phyloP scores from a whole-genome alignment of 768 basidiomycete species.

The Amanita inopinata region DNA sequence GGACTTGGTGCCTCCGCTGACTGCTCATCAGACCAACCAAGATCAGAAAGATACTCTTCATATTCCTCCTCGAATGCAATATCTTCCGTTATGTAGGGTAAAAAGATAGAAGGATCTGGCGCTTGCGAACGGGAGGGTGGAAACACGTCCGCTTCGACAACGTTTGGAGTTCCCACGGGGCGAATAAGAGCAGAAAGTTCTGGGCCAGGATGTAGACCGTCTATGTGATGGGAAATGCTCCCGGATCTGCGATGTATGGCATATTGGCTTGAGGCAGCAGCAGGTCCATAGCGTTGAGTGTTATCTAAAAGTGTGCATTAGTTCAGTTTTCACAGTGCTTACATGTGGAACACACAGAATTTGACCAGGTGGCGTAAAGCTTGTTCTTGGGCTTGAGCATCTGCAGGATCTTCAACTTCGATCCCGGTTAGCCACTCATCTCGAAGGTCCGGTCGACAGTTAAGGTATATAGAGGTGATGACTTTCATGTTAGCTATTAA shows the following conservation, averaged over 20 bases:
- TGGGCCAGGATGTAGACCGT: slow-evolving; percentile 66
- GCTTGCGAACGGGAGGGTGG: slow-evolving; percentile 87
- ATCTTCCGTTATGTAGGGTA: slow-evolving; percentile 89
- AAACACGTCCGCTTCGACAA: slow-evolving; percentile 86
- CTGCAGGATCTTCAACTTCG: slow-evolving; percentile 86
- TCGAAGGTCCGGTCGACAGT: slow-evolving; percentile 91
- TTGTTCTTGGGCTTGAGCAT: slow-evolving; percentile 91
- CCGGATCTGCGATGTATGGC: slow-evolving; percentile 66
- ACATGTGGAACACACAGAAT: slow-evolving; percentile 59
- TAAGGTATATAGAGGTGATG: slow-evolving; percentile 95
- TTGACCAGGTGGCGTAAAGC: slow-evolving; percentile 89
- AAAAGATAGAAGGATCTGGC: slow-evolving; percentile 72
- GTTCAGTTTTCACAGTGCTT: slow-evolving; percentile 9
- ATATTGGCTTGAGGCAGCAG: slow-evolving; percentile 41
- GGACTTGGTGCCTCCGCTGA: slow-evolving; percentile 27
- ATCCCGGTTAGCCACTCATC: slow-evolving; percentile 96
- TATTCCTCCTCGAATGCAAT: slow-evolving; percentile 96
- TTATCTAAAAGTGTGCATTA: slow-evolving; percentile 49
- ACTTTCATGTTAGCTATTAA: slow-evolving; percentile 97
- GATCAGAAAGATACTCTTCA: slow-evolving; percentile 88
- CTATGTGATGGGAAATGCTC: slow-evolving; percentile 75
- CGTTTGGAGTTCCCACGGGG: slow-evolving; percentile 65
- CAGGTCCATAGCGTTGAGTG: slow-evolving; percentile 75
- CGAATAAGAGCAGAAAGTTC: slow-evolving; percentile 69
- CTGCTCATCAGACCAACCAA: slow-evolving; percentile 63